These are phyloP conservation scores for Ceratobasidium sp. DNA, from an alignment of 1,284 basidiomycete genomes.

Conservation along the genomic window DNA sequence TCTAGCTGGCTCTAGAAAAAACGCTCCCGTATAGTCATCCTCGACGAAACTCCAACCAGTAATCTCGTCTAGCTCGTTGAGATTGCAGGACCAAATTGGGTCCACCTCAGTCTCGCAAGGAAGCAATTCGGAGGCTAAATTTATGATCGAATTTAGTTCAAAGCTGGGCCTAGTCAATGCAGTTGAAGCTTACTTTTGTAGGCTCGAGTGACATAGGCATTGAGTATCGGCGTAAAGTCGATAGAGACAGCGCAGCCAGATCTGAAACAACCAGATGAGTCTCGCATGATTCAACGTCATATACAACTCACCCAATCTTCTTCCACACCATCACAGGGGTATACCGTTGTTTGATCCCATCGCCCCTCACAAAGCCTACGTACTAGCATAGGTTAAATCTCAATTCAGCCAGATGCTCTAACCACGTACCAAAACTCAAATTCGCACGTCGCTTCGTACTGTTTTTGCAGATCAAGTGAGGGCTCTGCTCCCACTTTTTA, in stretches of 20 bases:
- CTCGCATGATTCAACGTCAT: neutral
- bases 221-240: constrained; percentile 27
- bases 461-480: constrained; percentile 19
- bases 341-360: constrained; percentile 20
- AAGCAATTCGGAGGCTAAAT: constrained; percentile 27
- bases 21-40: constrained; percentile 24
- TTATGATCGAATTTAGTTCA: no score
- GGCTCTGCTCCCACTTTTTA: constrained; percentile 3
- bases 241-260: constrained; percentile 12
- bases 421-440: constrained; percentile 21
- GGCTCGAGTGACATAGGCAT: constrained; percentile 34
- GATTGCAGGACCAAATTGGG: constrained; percentile 28
- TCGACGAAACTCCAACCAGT: constrained; percentile 35
- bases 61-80: constrained; percentile 32
- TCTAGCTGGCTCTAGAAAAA: constrained; percentile 18
- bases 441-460: constrained; percentile 5
- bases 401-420: neutral
- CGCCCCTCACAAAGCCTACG: constrained; percentile 21
- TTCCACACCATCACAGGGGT: constrained; percentile 15
- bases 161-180: neutral
- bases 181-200: constrained; percentile 20
- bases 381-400: neutral
- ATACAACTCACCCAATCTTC: constrained; percentile 18
- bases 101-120: constrained; percentile 22
- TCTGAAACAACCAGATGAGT: neutral